Conservation (phyloP, 2,329 filamentous ascomycete genomes). For the Aspergillus brasiliensis region DNA sequence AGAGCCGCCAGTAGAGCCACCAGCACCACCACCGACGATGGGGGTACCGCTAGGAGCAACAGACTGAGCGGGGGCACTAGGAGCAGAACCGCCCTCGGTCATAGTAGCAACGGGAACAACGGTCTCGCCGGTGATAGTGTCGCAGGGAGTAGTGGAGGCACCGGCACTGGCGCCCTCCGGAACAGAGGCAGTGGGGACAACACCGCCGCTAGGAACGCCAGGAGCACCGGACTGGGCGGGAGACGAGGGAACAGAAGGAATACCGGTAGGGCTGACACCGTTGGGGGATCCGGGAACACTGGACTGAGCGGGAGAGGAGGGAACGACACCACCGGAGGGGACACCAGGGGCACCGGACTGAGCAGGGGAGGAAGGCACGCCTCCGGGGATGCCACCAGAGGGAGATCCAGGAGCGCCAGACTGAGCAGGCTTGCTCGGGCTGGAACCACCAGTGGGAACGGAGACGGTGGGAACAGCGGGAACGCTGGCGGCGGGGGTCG, state of each 20-base stretch:
- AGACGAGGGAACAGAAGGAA: slow-evolving; percentile 18
- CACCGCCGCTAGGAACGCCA: neutral
- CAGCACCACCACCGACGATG: slow-evolving; percentile 19
- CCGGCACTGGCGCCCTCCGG: slow-evolving; percentile 4
- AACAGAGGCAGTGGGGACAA: slow-evolving; percentile 10
- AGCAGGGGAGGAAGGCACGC: slow-evolving; percentile 16
- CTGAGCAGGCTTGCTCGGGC: slow-evolving; percentile 12
- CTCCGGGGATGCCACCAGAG: neutral
- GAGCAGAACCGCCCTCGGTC: slow-evolving; percentile 11
- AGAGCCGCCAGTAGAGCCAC: slow-evolving; percentile 15
- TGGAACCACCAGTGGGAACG: slow-evolving; percentile 10
- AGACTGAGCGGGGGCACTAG: slow-evolving; percentile 13
- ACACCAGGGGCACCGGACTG: neutral
- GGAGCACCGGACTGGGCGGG: neutral
- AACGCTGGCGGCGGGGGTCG: slow-evolving; percentile 2
- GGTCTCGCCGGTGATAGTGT: slow-evolving; percentile 6
- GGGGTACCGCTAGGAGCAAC: slow-evolving; percentile 15
- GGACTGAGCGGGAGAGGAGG: slow-evolving; percentile 11
- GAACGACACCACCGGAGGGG: neutral
- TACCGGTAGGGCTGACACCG: slow-evolving; percentile 10
- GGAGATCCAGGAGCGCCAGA: slow-evolving; percentile 10
- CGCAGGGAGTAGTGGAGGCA: slow-evolving; percentile 2
- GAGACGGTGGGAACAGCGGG: slow-evolving; percentile 13
- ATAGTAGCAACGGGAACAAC: slow-evolving; percentile 15
- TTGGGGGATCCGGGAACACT: neutral